Conservation (phyloP, 345 rosid species). For the Gossypium ekmanianum region DNA sequence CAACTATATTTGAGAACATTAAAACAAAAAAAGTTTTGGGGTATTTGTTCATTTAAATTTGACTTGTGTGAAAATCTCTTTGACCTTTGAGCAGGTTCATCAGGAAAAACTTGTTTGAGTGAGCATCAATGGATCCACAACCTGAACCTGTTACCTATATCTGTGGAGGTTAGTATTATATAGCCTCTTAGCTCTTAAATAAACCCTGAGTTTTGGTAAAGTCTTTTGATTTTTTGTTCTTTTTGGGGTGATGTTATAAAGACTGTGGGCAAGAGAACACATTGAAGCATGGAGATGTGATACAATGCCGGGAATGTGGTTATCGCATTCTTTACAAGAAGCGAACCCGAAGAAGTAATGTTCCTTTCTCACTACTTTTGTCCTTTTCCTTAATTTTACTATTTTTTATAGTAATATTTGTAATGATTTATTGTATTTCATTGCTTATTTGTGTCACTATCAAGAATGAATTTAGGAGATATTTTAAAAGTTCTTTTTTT, state of each 20-base stretch:
- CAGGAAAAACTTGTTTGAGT: not conserved
- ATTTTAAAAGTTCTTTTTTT: not conserved
- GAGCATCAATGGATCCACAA: constrained; percentile 61
- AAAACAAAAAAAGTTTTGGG: not conserved
- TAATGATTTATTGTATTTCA: not conserved
- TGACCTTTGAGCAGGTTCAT: not conserved
- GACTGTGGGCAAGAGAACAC: constrained; percentile 86
- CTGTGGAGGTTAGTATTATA: constrained; percentile 56
- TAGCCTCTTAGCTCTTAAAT: not conserved
- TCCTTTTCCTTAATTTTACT: not conserved
- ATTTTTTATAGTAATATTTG: not conserved
- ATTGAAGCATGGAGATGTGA: constrained; percentile 73
- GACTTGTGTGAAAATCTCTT: not conserved
- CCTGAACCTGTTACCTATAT: constrained; percentile 85
- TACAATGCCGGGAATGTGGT: constrained; percentile 92
- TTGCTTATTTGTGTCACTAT: not conserved
- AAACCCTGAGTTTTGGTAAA: not conserved
- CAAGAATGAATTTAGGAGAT: not conserved
- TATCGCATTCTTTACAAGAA: constrained; percentile 90
- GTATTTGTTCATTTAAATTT: not conserved
- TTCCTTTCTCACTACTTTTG: not conserved
- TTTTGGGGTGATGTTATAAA: not conserved
- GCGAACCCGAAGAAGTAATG: constrained; percentile 81
- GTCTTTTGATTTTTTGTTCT: not conserved
- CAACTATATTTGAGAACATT: not conserved